Conservation (phyloP, 2,329 filamentous ascomycete species). For the Achaetomium macrosporum region DNA sequence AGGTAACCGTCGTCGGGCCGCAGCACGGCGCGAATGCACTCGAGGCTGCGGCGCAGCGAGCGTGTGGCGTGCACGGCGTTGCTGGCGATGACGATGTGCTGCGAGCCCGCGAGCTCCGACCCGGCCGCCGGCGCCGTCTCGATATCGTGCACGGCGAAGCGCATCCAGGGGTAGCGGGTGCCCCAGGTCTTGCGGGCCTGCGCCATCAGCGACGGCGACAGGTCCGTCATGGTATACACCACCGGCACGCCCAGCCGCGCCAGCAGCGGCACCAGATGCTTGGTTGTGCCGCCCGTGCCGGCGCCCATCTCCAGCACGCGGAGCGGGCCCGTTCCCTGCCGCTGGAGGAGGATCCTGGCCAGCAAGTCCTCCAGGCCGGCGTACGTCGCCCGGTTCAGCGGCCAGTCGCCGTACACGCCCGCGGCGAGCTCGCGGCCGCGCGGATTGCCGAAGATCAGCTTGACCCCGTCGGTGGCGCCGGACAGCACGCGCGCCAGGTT, state of each 20-base stretch:
- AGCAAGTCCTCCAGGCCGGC: conserved; percentile 15
- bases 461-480: conserved; percentile 33
- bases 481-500: conserved; percentile 27
- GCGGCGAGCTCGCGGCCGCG: conserved; percentile 33
- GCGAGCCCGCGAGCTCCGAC: conserved; percentile 19
- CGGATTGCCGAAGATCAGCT: conserved; percentile 34
- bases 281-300: conserved; percentile 40
- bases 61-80: conserved; percentile 33
- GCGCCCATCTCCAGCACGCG: conserved; percentile 39
- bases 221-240: conserved; percentile 40
- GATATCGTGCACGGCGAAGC: conserved; percentile 28
- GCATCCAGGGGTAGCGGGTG: conserved; percentile 22
- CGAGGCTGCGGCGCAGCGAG: conserved; percentile 7
- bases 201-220: conserved; percentile 32
- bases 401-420: conserved; percentile 28
- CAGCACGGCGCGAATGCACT: too few species aligned
- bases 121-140: conserved; percentile 22
- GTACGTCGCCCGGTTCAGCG: conserved; percentile 23
- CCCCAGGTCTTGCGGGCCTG: conserved; percentile 25
- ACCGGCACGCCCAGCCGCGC: conserved; percentile 22
- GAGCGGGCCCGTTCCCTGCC: conserved; percentile 26
- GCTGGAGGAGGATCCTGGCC: conserved; percentile 27
- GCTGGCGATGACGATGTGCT: conserved; percentile 30
- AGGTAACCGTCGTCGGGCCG: background rate
- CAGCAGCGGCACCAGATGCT: conserved; percentile 28